Conservation (phyloP, 306 rosid genomes). For the Acacia acuminata region DNA sequence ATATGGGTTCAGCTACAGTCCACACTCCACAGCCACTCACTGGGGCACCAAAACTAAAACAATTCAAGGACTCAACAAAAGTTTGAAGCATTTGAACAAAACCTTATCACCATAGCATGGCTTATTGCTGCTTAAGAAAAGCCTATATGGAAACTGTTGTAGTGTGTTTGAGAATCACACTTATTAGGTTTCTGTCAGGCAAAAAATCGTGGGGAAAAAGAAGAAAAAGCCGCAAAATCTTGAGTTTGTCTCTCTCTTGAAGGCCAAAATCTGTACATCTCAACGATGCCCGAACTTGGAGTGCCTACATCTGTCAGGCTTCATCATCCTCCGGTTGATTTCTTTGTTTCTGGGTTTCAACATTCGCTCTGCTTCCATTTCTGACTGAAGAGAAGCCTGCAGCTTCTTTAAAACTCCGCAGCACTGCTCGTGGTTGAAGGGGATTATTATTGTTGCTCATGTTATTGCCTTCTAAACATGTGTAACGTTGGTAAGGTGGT, state of each 20-base stretch:
- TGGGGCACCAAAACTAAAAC: slow-evolving; percentile 20
- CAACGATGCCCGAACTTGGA: slow-evolving; percentile 49
- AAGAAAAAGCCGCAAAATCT: slow-evolving; percentile 44
- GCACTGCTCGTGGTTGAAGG: slow-evolving; percentile 73
- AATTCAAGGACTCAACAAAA: slow-evolving; percentile 22
- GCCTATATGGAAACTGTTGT: slow-evolving; percentile 34
- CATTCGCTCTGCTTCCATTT: slow-evolving; percentile 62
- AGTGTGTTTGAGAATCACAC: slow-evolving; percentile 19
- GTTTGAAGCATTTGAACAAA: slow-evolving; percentile 23
- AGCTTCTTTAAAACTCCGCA: slow-evolving; percentile 75
- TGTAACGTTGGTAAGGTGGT: slow-evolving; percentile 68
- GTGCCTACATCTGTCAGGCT: slow-evolving; percentile 66
- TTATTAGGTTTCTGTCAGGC: slow-evolving; percentile 41
- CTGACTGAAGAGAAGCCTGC: slow-evolving; percentile 76
- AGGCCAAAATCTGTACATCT: slow-evolving; percentile 53
- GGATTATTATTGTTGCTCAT: slow-evolving; percentile 12
- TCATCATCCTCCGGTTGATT: slow-evolving; percentile 61
- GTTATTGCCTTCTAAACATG: slow-evolving; percentile 42
- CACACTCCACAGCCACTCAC: not conserved
- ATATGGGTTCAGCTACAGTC: slow-evolving; percentile 7
- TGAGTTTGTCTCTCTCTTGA: slow-evolving; percentile 18
- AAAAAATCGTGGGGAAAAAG: slow-evolving; percentile 22
- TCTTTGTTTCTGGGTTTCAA: slow-evolving; percentile 63
- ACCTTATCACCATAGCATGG: slow-evolving; percentile 24
- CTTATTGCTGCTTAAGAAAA: slow-evolving; percentile 33